Percentiles rank a stretch among this genome's conserved stretches.
These are phyloP conservation scores for Mallotus repandus DNA, from an alignment of 441 rosid genomes.

Conservation along the genomic window DNA sequence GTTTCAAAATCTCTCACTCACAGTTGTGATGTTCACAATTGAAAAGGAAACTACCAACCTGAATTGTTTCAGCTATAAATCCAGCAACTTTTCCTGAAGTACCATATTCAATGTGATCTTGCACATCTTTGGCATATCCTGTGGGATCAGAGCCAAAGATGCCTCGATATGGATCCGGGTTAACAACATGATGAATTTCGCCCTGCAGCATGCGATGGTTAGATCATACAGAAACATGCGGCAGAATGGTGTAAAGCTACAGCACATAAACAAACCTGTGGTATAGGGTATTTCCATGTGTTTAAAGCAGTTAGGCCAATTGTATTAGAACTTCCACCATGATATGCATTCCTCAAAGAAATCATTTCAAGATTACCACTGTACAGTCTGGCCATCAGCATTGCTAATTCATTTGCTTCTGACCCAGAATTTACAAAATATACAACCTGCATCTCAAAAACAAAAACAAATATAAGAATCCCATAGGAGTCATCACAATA, in stretches of 20 bases:
- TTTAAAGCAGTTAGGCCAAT: slow-evolving; percentile 82
- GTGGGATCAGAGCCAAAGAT: slow-evolving; percentile 75
- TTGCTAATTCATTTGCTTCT: slow-evolving; percentile 91
- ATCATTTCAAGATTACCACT: slow-evolving; percentile 84
- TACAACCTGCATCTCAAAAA: slow-evolving; percentile 60
- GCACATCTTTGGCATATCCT: slow-evolving; percentile 74
- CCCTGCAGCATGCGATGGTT: slow-evolving; percentile 49
- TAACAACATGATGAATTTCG: slow-evolving; percentile 85
- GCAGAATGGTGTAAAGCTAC: neutral
- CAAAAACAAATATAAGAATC: neutral
- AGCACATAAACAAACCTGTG: slow-evolving; percentile 51
- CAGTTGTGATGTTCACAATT: neutral
- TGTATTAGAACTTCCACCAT: slow-evolving; percentile 88
- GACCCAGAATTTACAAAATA: slow-evolving; percentile 91
- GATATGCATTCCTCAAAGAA: slow-evolving; percentile 90
- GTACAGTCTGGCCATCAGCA: slow-evolving; percentile 92
- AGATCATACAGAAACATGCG: neutral
- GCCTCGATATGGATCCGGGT: slow-evolving; percentile 92
- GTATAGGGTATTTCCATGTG: slow-evolving; percentile 92
- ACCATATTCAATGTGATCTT: slow-evolving; percentile 90
- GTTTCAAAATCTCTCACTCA: neutral
- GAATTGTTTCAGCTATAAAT: slow-evolving; percentile 89
- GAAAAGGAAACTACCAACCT: slow-evolving; percentile 54
- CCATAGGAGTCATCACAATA: neutral
- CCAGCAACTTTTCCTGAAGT: slow-evolving; percentile 91